Conservation (phyloP, 768 basidiomycete species). For the Termitomyces sp. region DNA sequence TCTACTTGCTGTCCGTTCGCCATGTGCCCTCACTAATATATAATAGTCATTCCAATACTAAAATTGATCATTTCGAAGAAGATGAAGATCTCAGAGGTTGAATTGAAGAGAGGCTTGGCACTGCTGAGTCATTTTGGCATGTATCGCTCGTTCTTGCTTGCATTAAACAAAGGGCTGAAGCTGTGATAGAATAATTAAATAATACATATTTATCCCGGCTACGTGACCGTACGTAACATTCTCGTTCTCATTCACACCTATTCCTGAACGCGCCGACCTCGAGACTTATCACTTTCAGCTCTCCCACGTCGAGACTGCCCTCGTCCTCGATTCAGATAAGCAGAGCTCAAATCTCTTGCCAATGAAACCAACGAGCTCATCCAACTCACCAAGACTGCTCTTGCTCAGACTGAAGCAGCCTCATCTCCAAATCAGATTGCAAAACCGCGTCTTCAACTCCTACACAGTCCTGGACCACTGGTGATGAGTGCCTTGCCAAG, state of each 20-base stretch:
- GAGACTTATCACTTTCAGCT: conserved; percentile 90
- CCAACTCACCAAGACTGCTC: conserved; percentile 65
- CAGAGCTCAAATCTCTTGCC: conserved; percentile 66
- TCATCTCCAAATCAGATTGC: conserved; percentile 60
- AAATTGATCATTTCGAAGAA: too few species aligned
- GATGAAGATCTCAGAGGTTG: too few species aligned
- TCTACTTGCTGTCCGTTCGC: too few species aligned
- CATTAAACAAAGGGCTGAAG: too few species aligned
- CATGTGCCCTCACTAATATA: too few species aligned
- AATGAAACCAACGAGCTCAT: conserved; percentile 83
- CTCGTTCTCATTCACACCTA: neutral
- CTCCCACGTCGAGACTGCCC: conserved; percentile 80
- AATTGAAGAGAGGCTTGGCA: too few species aligned
- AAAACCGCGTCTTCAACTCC: conserved; percentile 49
- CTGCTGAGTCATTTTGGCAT: too few species aligned
- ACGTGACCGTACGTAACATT: conserved; percentile 4
- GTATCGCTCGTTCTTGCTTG: too few species aligned
- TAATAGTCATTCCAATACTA: too few species aligned
- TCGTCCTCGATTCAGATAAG: conserved; percentile 71
- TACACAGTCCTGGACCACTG: conserved; percentile 62
- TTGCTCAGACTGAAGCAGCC: conserved; percentile 61
- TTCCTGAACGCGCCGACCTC: conserved; percentile 60
- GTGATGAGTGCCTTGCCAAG: conserved; percentile 82
- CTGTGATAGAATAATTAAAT: too few species aligned
- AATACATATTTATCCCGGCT: neutral